phyloP scores from a whole-genome alignment of 208 protist genomes.

The Crithidia expoeki region DNA sequence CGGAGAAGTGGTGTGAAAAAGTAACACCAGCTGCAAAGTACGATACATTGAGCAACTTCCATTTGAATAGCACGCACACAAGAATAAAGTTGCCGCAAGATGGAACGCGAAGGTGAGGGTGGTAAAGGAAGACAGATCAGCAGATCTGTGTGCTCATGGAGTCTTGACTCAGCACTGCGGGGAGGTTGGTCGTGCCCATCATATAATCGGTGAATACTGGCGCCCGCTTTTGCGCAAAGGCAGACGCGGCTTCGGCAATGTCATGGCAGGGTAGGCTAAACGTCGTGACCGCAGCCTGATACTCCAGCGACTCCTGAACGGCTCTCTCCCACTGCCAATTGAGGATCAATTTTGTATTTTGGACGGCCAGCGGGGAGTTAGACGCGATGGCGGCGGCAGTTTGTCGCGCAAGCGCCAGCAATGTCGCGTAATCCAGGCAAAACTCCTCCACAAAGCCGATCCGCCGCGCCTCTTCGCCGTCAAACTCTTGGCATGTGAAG shows the following conservation, averaged over 20 bases:
- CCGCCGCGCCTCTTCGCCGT: conserved; percentile 36
- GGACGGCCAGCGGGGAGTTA: conserved; percentile 73
- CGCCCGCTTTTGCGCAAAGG: conserved; percentile 53
- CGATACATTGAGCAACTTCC: too few relatives aligned
- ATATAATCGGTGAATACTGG: conserved; percentile 73
- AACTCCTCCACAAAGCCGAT: conserved; percentile 71
- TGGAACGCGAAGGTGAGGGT: too few relatives aligned
- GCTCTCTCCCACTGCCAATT: conserved; percentile 57
- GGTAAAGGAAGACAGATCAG: too few relatives aligned
- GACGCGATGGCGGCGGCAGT: conserved; percentile 51
- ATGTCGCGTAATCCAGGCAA: conserved; percentile 43
- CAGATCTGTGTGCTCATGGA: not conserved
- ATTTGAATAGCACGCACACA: not conserved
- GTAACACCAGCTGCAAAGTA: not conserved
- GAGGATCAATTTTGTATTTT: conserved; percentile 75
- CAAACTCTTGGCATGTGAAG: conserved; percentile 63
- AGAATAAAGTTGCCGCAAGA: not conserved
- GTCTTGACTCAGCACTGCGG: conserved; percentile 3
- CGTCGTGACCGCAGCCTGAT: conserved; percentile 65
- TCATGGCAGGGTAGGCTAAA: conserved; percentile 71
- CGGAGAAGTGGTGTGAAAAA: not conserved
- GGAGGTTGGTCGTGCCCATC: conserved; percentile 23
- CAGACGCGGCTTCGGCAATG: conserved; percentile 46
- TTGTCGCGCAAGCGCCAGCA: conserved; percentile 47
- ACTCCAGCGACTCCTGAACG: conserved; percentile 49